phyloP scores from a whole-genome alignment of 2,329 filamentous ascomycete species.

The Neoscytalidium dimidiatum region DNA sequence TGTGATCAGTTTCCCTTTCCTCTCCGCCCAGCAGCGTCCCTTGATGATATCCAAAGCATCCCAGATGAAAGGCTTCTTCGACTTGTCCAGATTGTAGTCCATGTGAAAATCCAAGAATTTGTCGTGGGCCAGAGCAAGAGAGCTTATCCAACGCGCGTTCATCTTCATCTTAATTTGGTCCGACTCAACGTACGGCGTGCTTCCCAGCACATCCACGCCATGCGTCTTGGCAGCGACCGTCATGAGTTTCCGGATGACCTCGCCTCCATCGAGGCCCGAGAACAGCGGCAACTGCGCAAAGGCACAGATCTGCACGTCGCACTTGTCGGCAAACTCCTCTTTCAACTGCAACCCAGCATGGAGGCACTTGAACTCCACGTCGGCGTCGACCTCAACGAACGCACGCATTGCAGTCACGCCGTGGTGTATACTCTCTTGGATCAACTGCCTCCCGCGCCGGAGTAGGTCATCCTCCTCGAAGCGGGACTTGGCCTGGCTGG shows the following conservation, averaged over 20 bases:
- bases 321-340: slow-evolving; percentile 52
- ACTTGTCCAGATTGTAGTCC: slow-evolving; percentile 65
- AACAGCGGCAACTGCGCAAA: slow-evolving; percentile 73
- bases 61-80: slow-evolving; percentile 55
- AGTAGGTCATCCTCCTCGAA: slow-evolving; percentile 66
- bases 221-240: slow-evolving; percentile 43
- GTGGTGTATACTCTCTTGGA: slow-evolving; percentile 64
- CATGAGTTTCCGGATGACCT: slow-evolving; percentile 55
- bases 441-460: slow-evolving; percentile 63
- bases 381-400: slow-evolving; percentile 70
- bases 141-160: slow-evolving; percentile 67
- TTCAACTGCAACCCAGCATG: slow-evolving; percentile 61
- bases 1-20: slow-evolving; percentile 35
- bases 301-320: slow-evolving; percentile 66
- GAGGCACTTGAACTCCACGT: slow-evolving; percentile 60
- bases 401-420: slow-evolving; percentile 71
- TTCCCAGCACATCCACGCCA: slow-evolving; percentile 63
- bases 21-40: slow-evolving; percentile 50
- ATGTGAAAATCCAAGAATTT: slow-evolving; percentile 71
- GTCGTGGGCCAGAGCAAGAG: slow-evolving; percentile 50
- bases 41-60: slow-evolving; percentile 56
- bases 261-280: slow-evolving; percentile 53
- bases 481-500: slow-evolving; percentile 60
- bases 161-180: slow-evolving; percentile 48
- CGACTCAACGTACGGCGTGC: slow-evolving; percentile 70